Percentiles rank a stretch among this genome's conserved stretches.
These are phyloP conservation scores for Eimeria necatrix DNA, from an alignment of 169 alveolate species.

Conservation along the genomic window DNA sequence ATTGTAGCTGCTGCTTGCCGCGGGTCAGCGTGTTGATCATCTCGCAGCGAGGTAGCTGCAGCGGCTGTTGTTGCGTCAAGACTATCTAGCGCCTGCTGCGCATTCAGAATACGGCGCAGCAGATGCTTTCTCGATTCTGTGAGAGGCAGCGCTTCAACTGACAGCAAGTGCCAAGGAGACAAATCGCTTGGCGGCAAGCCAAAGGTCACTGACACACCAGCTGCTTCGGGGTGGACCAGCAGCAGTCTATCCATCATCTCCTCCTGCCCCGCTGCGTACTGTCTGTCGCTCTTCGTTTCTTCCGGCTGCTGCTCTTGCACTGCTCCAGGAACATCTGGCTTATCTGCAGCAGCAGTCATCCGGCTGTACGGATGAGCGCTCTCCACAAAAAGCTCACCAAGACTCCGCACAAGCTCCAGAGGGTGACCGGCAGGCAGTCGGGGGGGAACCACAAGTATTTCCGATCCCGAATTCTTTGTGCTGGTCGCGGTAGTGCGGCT, in stretches of 20 bases:
- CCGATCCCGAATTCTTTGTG: neutral
- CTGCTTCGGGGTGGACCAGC: constrained; percentile 26
- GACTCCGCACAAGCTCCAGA: constrained; percentile 26
- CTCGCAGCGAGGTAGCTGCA: constrained; percentile 20
- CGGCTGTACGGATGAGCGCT: constrained; percentile 15
- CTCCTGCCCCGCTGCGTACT: neutral
- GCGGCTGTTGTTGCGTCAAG: constrained; percentile 37
- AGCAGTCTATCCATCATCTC: constrained; percentile 36
- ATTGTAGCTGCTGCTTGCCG: neutral
- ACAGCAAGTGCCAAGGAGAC: constrained; percentile 43
- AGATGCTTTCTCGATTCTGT: neutral
- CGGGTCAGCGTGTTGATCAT: neutral
- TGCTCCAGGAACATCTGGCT: neutral
- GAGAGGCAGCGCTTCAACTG: constrained; percentile 19
- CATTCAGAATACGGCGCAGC: constrained; percentile 26
- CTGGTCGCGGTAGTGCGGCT: neutral
- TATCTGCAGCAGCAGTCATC: constrained; percentile 37
- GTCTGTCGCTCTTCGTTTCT: neutral
- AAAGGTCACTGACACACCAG: constrained; percentile 26
- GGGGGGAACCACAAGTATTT: constrained; percentile 12
- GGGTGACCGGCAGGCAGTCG: constrained; percentile 56
- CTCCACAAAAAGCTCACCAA: neutral
- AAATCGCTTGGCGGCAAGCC: constrained; percentile 9
- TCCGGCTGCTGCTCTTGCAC: constrained; percentile 4
- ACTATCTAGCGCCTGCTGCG: constrained; percentile 27